Evolutionary conservation across 2,329 filamentous ascomycete species (phyloP), one percentile per base, ranked within the genome.

Genomic region (Fusarium sororula): DNA sequence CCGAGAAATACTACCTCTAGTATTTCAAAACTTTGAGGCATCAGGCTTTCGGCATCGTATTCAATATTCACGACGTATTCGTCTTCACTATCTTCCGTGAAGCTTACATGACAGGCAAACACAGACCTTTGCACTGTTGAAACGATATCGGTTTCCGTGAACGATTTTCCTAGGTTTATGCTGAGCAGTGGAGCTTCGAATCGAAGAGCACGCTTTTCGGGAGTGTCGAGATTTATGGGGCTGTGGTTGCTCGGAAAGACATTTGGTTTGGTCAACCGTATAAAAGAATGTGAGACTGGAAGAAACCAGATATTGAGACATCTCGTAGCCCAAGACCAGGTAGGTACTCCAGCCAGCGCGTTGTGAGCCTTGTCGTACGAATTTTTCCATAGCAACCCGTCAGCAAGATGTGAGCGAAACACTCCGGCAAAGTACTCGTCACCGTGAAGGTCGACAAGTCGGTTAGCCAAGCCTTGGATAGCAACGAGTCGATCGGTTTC

Each of bases 291-390:
- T 20, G 55, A 42, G 11, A 42, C 35, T 30, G 37, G 9, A 11
- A 35, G n/a, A 15, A 64, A 60, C 54, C 37, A 60, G 1, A 51
- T 42, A 15, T 41, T n/a, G 9, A 41, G 24, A 4, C 37, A 50
- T 3, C 55, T 55, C 1, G 63, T 63, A 24, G 63, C 63, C 57
- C 63, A 70, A 4, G 63, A 68, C 63, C 63, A 70, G n/a, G 51
- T 68, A 2, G 67, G 67, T 17, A 53, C 60, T 18, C 30, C 24
- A 11, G 1, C 3, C 1, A 48, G 26, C 17, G 53, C 53, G 2
- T n/a, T 24, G 6, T 58, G 35, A 24, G 53, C 35, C 10, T 48
- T 48, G 20, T 18, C 20, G 9, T 51, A 38, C 4, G 24, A 38
- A 4, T 56, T 51, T 2, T 57, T 54, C 66, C 61, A 71, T 18